A percentile compares a stretch with the other conserved stretches of the same genome.
These are phyloP conservation scores for Ciborinia camelliae DNA, from an alignment of 2,329 filamentous ascomycete genomes.

Conservation along the genomic window DNA sequence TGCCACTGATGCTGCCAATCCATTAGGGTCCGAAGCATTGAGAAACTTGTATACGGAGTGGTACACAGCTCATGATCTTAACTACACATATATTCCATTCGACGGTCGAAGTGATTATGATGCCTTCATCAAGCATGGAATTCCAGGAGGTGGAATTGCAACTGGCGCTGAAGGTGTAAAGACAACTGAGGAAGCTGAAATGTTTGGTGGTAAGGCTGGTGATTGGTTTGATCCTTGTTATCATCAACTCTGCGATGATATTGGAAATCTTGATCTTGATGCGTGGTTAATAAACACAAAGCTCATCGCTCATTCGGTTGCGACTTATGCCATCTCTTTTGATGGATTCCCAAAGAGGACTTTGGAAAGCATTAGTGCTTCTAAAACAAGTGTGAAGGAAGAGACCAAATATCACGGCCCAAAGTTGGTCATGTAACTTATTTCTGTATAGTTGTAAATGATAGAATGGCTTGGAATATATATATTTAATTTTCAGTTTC, in stretches of 20 bases:
- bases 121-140: conserved; percentile 69
- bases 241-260: conserved; percentile 59
- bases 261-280: conserved; percentile 55
- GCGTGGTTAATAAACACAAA: conserved; percentile 61
- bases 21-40: conserved; percentile 66
- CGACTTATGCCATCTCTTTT: conserved; percentile 63
- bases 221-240: conserved; percentile 58
- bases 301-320: conserved; percentile 70
- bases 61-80: conserved; percentile 59
- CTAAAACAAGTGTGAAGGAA: conserved; percentile 34
- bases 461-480: background rate
- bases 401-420: conserved; percentile 47
- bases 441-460: background rate
- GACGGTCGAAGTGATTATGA: conserved; percentile 79
- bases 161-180: conserved; percentile 76
- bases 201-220: conserved; percentile 70
- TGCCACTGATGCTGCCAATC: conserved; percentile 67
- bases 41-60: conserved; percentile 65
- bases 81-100: conserved; percentile 70
- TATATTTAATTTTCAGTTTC: background rate
- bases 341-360: conserved; percentile 60
- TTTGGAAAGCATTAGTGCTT: conserved; percentile 28
- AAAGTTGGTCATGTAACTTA: conserved; percentile 46
- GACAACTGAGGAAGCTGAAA: conserved; percentile 59
- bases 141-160: conserved; percentile 71